Base-by-base conservation (phyloP, 495 filamentous ascomycete species). In the Trichocladium uniseriatum region DNA sequence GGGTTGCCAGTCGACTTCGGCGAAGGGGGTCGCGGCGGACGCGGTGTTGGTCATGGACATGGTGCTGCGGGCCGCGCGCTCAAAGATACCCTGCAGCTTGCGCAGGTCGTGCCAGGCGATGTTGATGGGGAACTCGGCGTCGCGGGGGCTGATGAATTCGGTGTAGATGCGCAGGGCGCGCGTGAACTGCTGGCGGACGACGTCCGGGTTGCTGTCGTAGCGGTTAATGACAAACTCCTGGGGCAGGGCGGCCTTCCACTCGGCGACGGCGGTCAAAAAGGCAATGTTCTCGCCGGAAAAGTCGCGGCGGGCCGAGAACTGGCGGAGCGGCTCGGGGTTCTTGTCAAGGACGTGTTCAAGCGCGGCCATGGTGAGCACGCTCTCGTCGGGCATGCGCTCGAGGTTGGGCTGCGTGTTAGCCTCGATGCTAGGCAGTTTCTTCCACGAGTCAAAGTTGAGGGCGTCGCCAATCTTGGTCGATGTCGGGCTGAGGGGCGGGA, bases 271-370 rank as follows among this genome's bases (percentile, higher is more conserved):
- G 22, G 70, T 79, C 1, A 84, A 71, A 69, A 85, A 85, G 50
- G 77, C 72, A 41, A 85, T 78, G 64, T 84, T 85, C 60, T 84
- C 81, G 27, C 77, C 80, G 15, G 79, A 82, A 59, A 84, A 82
- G 47, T 84, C 81, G 48, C 73, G 67, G 6, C 73, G 69, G 6
- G 81, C 78, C 5, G 80, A 77, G 63, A 82, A 85, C 29, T 73
- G 55, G 31, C 77, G 76, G 0, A 85, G 70, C 2, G 74, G 72
- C 5, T 67, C 64, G 3, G 77, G 71, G 61, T 80, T 78, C 48
- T 68, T 70, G 27, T 66, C 58, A 0, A 85, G 69, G 42, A 75
- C 74, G 50, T 78, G 68, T 44, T 83, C 79, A 3, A 85, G 71
- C 2, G 78, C 78, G 32, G 69, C 62, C 76, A 81, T 80, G 52